phyloP scores from a whole-genome alignment of 768 basidiomycete species.

The Zangia roseola region DNA sequence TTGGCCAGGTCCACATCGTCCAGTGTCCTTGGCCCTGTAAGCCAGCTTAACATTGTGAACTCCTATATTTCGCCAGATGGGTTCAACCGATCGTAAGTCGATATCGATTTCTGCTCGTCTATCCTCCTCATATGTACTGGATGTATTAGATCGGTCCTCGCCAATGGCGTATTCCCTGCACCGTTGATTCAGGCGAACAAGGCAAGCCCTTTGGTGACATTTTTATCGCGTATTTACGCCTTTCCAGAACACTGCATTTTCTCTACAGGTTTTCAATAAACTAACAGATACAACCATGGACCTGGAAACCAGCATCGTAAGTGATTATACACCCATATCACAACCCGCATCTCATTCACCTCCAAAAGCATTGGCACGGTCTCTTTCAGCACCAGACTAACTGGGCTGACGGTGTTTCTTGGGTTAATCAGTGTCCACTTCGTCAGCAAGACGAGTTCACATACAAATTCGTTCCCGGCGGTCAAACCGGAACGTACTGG shows the following conservation, averaged over 20 bases:
- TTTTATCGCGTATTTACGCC: neutral
- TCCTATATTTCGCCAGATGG: conserved; percentile 47
- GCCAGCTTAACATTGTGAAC: conserved; percentile 37
- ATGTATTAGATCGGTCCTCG: too few species aligned
- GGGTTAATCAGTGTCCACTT: conserved; percentile 46
- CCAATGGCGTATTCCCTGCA: conserved; percentile 44
- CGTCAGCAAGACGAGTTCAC: conserved; percentile 32
- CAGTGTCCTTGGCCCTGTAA: conserved; percentile 13
- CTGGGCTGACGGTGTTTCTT: conserved; percentile 36
- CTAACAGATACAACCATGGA: conserved; percentile 48
- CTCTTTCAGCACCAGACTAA: conserved; percentile 29
- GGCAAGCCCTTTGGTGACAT: conserved; percentile 3
- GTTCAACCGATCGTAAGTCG: conserved; percentile 37
- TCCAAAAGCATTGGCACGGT: conserved; percentile 34
- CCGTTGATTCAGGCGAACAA: conserved; percentile 45
- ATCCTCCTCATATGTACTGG: conserved; percentile 35
- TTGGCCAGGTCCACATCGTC: too few species aligned
- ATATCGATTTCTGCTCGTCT: neutral
- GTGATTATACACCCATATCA: conserved; percentile 7
- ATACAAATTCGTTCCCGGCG: conserved; percentile 32
- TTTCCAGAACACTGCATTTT: conserved; percentile 36
- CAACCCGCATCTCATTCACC: conserved; percentile 16
- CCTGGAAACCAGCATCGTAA: conserved; percentile 41
- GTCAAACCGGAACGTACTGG: conserved; percentile 47
- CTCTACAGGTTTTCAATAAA: conserved; percentile 43